These are phyloP conservation scores for Sextonia rubra DNA, from an alignment of 164 flowering plant species.

Conservation along the genomic window DNA sequence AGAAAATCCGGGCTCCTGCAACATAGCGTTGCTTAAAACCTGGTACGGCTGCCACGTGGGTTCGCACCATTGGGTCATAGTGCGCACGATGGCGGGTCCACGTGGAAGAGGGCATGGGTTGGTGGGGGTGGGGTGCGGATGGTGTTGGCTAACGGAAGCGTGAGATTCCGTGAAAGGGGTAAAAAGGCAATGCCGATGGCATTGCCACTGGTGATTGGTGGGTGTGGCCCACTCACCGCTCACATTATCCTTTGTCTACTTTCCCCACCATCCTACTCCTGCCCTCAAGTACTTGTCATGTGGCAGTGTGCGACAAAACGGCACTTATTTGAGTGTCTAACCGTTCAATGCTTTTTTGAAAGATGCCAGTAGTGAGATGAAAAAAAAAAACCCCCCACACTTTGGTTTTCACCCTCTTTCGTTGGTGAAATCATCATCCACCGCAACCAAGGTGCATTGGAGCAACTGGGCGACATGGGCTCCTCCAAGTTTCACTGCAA, in stretches of 20 bases:
- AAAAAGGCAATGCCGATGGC: neutral
- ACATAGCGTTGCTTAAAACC: conserved; percentile 7
- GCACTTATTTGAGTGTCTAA: neutral
- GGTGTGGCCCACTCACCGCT: neutral
- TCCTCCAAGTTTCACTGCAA: no score
- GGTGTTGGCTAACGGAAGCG: conserved; percentile 9
- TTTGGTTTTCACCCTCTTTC: no score
- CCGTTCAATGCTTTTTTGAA: neutral
- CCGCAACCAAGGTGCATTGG: no score
- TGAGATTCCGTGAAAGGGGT: conserved; percentile 18
- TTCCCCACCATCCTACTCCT: no score
- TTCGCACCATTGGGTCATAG: neutral
- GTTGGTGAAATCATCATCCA: no score
- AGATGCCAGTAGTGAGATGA: neutral
- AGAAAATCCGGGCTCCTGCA: neutral
- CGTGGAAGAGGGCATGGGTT: no score
- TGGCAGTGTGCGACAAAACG: neutral
- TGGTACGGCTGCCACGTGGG: conserved; percentile 15
- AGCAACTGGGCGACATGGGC: no score
- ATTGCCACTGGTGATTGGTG: neutral
- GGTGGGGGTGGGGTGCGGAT: no score
- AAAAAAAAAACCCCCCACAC: neutral
- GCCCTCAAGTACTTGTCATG: neutral
- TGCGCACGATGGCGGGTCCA: conserved; percentile 9
- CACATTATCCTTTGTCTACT: neutral